Percentiles rank a stretch among this genome's conserved stretches.
phyloP scores from a whole-genome alignment of 2,329 filamentous ascomycete species.

The Fusarium sp. region DNA sequence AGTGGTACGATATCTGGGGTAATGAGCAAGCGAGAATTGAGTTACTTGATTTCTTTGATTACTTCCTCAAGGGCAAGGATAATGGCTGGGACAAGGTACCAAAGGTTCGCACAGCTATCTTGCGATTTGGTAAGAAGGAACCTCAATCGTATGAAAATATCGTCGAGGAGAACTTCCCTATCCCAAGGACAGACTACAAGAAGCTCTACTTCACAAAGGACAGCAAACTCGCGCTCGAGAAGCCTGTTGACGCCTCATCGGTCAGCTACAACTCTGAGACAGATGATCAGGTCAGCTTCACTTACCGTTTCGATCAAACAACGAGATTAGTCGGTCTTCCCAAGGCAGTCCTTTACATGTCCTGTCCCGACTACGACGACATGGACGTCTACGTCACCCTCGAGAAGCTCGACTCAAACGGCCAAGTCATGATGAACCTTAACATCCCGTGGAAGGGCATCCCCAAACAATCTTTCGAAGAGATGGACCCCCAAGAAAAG shows the following conservation, averaged over 20 bases:
- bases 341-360: constrained; percentile 13
- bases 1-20: constrained; percentile 24
- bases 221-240: fast-evolving
- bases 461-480: not conserved
- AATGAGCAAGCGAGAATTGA: constrained; percentile 2
- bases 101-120: not conserved
- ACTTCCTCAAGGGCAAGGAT: constrained; percentile 1
- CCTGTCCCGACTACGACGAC: not conserved
- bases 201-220: not conserved
- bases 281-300: not conserved
- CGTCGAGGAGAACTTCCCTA: not conserved
- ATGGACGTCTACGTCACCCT: constrained; percentile 16
- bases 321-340: constrained; percentile 15
- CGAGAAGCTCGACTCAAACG: not conserved
- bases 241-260: fast-evolving
- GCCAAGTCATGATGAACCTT: constrained; percentile 13
- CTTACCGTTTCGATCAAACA: not conserved
- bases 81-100: constrained; percentile 1
- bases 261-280: constrained; percentile 10
- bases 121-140: constrained; percentile 8
- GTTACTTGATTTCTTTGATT: not conserved
- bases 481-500: constrained; percentile 3
- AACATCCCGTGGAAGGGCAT: constrained; percentile 14
- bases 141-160: constrained; percentile 17
- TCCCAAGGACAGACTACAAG: constrained; percentile 6